Evolutionary conservation across 169 alveolate genomes (phyloP), one percentile per base, ranked within the genome.

Genomic region (Plasmodium berghei): DNA sequence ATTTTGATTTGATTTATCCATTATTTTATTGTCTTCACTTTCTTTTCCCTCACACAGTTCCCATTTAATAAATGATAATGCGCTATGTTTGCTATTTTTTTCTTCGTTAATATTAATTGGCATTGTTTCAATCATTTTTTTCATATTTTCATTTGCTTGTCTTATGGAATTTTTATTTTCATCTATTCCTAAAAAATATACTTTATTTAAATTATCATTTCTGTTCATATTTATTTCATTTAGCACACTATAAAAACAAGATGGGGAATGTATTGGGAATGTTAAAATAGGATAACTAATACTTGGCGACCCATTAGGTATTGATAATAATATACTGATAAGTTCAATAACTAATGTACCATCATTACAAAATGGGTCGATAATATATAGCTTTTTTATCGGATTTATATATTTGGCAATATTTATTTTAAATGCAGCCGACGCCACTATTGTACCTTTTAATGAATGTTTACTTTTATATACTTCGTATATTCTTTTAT

Each of bases 361-460:
- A 58, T 77, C 89, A 87, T 72, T 59, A 87, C 89, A 69, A 62
- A 87, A 70, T n/a, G 87, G 92, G 24, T 77, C 89, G 18, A 72
- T 64, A 12, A 74, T 14, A 74, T 66, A 72, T 55, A 73, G 16
- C 22, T 73, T 28, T 46, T 74, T 73, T 54, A 45, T 26, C 6
- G 83, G 22, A 26, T 88, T 59, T 34, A 75, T 61, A 42, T 72
- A 88, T 61, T 72, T 71, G 9, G 64, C 58, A 24, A 80, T 22
- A 49, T 69, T 66, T 4, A 83, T 45, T 70, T 69, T 83, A 49
- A 83, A 69, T 42, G 42, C 28, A 22, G 73, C 90, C 0, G 86
- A 66, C 55, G 90, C 90, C 12, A 83, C 46, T 26, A 83, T 83
- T 26, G 90, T 83, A 26, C 73, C 58, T 69, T 83, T 83, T 49